A percentile compares a stretch with the other conserved stretches of the same genome.
These are phyloP conservation scores for Claviceps quebecensis DNA, from an alignment of 2,329 filamentous ascomycete genomes.

Conservation along the genomic window DNA sequence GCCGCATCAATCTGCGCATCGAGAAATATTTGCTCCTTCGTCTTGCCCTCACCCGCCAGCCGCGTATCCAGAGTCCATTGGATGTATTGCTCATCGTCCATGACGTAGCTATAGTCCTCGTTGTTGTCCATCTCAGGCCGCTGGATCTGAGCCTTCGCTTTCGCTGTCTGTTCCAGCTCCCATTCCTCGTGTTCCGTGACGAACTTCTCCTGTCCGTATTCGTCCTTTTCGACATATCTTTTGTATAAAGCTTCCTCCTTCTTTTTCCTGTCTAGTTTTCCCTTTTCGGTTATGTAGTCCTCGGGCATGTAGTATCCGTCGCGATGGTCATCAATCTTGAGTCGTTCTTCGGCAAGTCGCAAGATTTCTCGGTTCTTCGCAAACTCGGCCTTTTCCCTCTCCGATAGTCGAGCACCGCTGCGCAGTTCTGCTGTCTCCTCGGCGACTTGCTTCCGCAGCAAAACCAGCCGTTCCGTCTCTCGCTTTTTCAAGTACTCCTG, in stretches of 20 bases:
- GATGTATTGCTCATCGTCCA: slow-evolving; percentile 80
- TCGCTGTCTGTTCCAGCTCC: slow-evolving; percentile 79
- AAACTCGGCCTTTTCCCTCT: slow-evolving; percentile 75
- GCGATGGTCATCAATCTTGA: slow-evolving; percentile 77
- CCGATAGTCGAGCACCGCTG: slow-evolving; percentile 60
- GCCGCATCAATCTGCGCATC: slow-evolving; percentile 75
- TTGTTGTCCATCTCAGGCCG: slow-evolving; percentile 62
- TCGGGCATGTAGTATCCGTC: slow-evolving; percentile 91
- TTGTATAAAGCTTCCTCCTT: slow-evolving; percentile 87
- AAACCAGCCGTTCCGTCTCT: slow-evolving; percentile 68
- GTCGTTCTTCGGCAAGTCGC: slow-evolving; percentile 66
- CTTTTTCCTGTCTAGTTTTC: slow-evolving; percentile 72
- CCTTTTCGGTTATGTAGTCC: slow-evolving; percentile 88
- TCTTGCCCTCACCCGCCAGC: slow-evolving; percentile 55
- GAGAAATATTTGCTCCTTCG: slow-evolving; percentile 64
- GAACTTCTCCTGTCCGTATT: slow-evolving; percentile 76
- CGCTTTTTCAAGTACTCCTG: slow-evolving; percentile 92
- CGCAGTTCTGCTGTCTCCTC: slow-evolving; percentile 75
- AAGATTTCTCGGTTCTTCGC: slow-evolving; percentile 74
- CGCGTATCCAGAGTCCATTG: slow-evolving; percentile 67
- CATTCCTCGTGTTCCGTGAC: slow-evolving; percentile 92
- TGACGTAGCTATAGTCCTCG: slow-evolving; percentile 82
- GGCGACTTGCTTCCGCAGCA: slow-evolving; percentile 79
- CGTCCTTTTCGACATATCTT: slow-evolving; percentile 75
- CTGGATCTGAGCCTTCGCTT: slow-evolving; percentile 75